A percentile compares a stretch with the other conserved stretches of the same genome.
Evolutionary conservation across 495 filamentous ascomycete species (phyloP).

Genomic region (Pyrenula massariospora): DNA sequence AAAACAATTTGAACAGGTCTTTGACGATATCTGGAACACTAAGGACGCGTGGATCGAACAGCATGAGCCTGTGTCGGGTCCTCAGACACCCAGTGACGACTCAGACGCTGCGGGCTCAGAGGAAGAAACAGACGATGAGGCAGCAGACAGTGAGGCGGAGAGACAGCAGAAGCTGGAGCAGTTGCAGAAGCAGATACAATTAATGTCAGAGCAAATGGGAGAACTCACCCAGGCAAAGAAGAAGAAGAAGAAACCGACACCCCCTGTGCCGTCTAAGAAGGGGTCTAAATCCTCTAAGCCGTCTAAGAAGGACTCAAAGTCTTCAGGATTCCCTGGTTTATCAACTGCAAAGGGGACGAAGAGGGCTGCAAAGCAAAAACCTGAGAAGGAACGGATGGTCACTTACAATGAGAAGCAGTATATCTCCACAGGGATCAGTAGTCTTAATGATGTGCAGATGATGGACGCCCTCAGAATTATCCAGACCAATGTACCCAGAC

Average conservation of each 20-base stretch:
- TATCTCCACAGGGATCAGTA: constrained; percentile 69
- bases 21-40: constrained; percentile 58
- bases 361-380: constrained; percentile 27
- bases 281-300: constrained; percentile 35
- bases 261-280: constrained; percentile 42
- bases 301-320: constrained; percentile 42
- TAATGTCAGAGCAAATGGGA: constrained; percentile 44
- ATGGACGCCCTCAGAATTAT: constrained; percentile 79
- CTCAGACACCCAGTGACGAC: constrained; percentile 35
- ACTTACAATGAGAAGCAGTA: constrained; percentile 74
- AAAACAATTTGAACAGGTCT: constrained; percentile 56
- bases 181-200: constrained; percentile 55
- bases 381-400: constrained; percentile 40
- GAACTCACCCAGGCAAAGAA: constrained; percentile 23
- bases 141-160: constrained; percentile 32
- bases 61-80: constrained; percentile 50
- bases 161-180: constrained; percentile 53
- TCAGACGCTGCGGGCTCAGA: constrained; percentile 53
- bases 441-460: constrained; percentile 61
- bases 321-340: constrained; percentile 21
- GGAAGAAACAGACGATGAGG: constrained; percentile 52
- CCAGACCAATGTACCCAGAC: constrained; percentile 69
- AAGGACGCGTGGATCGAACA: constrained; percentile 68
- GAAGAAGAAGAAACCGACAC: constrained; percentile 55
- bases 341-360: constrained; percentile 39